Percentiles rank a stretch among this genome's conserved stretches.
Conservation (phyloP, 2,329 filamentous ascomycete genomes). For the Beauveria bassiana region DNA sequence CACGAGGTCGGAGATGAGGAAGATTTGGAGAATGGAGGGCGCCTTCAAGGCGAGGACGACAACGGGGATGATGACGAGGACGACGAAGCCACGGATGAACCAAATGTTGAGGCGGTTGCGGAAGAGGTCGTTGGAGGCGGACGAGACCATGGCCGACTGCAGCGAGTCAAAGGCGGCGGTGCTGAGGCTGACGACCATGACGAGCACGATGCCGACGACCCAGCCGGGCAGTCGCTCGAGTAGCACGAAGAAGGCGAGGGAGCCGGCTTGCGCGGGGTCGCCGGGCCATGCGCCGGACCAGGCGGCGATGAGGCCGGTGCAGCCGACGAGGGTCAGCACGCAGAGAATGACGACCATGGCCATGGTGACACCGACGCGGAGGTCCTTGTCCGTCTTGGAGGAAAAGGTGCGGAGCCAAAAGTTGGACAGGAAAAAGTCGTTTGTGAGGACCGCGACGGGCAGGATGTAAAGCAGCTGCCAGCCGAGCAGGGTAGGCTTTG, state of each 20-base stretch:
- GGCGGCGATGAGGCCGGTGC: constrained; percentile 64
- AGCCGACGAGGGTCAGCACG: constrained; percentile 66
- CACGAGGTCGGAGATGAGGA: constrained; percentile 73
- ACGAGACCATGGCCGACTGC: constrained; percentile 79
- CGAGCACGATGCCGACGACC: constrained; percentile 75
- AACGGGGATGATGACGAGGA: constrained; percentile 65
- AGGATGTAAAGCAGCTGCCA: constrained; percentile 85
- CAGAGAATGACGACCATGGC: constrained; percentile 57
- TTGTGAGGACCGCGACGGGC: constrained; percentile 71
- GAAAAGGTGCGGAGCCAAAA: constrained; percentile 83
- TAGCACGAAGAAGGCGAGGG: constrained; percentile 68
- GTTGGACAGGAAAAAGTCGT: constrained; percentile 78
- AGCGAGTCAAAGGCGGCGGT: constrained; percentile 74
- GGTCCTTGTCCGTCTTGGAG: constrained; percentile 68
- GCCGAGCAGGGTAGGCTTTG: constrained; percentile 62
- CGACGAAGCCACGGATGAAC: constrained; percentile 61
- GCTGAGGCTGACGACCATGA: constrained; percentile 71
- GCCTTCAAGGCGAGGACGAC: constrained; percentile 67
- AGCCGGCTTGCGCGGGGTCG: constrained; percentile 49
- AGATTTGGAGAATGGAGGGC: constrained; percentile 71
- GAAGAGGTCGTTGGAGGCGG: constrained; percentile 76
- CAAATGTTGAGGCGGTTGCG: constrained; percentile 72
- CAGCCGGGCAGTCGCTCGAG: constrained; percentile 65
- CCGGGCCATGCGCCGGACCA: constrained; percentile 68
- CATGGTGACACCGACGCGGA: constrained; percentile 65